Evolutionary conservation across 2,329 filamentous ascomycete species (phyloP).

Genomic region (Fusarium sp.): DNA sequence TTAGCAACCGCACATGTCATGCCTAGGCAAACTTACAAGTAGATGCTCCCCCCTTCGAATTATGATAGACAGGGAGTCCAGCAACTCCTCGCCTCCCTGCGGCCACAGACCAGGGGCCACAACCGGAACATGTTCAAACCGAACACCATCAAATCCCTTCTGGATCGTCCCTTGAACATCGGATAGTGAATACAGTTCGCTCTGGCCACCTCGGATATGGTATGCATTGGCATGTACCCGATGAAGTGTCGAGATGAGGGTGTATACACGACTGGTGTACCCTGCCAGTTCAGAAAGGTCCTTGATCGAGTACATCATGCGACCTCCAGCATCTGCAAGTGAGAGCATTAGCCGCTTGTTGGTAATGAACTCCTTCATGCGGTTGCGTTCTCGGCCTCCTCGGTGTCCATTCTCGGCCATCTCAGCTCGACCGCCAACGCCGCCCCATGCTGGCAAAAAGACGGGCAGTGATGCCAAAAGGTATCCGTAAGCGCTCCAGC

Average conservation of each 20-base stretch:
- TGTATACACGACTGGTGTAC: constrained; percentile 96
- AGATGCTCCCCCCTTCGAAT: constrained; percentile 93
- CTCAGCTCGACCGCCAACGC: constrained; percentile 80
- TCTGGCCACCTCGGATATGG: constrained; percentile 72
- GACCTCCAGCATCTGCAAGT: constrained; percentile 91
- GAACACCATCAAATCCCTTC: constrained; percentile 93
- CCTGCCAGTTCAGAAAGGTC: constrained; percentile 95
- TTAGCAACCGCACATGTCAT: constrained; percentile 24
- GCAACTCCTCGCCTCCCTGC: constrained; percentile 88
- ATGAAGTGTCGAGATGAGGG: constrained; percentile 93
- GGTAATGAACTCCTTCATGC: constrained; percentile 99
- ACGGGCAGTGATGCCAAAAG: constrained; percentile 92
- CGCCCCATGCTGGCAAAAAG: constrained; percentile 94
- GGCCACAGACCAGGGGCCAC: constrained; percentile 92
- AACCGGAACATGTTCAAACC: constrained; percentile 92
- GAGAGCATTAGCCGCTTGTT: constrained; percentile 99
- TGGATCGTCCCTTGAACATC: constrained; percentile 95
- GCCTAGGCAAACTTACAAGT: constrained; percentile 62
- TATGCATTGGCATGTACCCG: constrained; percentile 94
- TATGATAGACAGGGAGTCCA: constrained; percentile 89
- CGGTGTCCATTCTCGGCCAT: constrained; percentile 64
- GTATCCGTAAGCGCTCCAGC: constrained; percentile 98
- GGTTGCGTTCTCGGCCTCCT: constrained; percentile 77
- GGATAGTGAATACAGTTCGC: constrained; percentile 88
- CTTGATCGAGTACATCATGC: constrained; percentile 99